A percentile compares a stretch with the other conserved stretches of the same genome.
Evolutionary conservation across 2,329 filamentous ascomycete species (phyloP).

Genomic region (Xylaria digitata): DNA sequence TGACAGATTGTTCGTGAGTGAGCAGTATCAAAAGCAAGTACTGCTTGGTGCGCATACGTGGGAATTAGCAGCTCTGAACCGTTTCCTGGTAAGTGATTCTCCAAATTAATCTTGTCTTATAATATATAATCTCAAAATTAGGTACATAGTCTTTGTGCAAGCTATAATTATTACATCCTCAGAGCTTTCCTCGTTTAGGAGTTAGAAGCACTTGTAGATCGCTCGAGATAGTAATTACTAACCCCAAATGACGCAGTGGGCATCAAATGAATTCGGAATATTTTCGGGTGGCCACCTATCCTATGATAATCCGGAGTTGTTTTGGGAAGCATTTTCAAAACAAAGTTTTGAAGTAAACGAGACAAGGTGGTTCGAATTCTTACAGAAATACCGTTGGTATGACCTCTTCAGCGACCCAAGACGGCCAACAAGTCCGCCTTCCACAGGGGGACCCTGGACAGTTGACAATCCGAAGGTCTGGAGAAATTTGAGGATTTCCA

Average conservation of each 20-base stretch:
- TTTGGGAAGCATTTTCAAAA: not conserved
- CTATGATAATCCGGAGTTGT: not conserved
- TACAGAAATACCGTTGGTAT: slow-evolving; percentile 15
- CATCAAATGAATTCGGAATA: not conserved
- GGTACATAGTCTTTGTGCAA: not conserved
- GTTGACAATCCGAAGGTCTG: slow-evolving; percentile 15
- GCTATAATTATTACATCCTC: not conserved
- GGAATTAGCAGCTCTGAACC: slow-evolving; percentile 10
- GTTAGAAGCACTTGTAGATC: not conserved
- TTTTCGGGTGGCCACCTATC: not conserved
- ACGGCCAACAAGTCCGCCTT: slow-evolving; percentile 66
- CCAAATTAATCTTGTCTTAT: not conserved
- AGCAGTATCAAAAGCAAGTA: not conserved
- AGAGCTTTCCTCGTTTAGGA: not conserved
- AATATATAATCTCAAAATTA: not conserved
- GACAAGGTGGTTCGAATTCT: slow-evolving; percentile 5
- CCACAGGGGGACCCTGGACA: slow-evolving; percentile 42
- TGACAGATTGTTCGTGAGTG: slow-evolving; percentile 5
- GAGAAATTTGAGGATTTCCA: not conserved
- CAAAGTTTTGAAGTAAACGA: not conserved
- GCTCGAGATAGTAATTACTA: not conserved
- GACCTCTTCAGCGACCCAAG: not conserved
- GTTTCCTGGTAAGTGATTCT: slow-evolving; percentile 1
- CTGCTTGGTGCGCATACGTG: not conserved
- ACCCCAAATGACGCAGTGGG: not conserved